phyloP scores from a whole-genome alignment of 2,329 filamentous ascomycete genomes.

The Diaporthe sp. region DNA sequence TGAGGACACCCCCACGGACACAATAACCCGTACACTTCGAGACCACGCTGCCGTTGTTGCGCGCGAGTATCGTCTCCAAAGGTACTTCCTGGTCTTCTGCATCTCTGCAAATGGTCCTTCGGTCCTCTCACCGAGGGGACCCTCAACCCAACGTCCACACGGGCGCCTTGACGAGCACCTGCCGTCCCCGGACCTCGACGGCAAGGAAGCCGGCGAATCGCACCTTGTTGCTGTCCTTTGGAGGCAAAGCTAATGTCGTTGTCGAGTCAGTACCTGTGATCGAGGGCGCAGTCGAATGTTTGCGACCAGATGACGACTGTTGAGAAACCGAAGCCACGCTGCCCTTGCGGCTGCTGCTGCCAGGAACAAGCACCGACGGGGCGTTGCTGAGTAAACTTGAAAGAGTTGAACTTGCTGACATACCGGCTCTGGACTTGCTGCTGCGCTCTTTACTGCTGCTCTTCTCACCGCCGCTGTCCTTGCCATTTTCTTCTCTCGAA shows the following conservation, averaged over 20 bases:
- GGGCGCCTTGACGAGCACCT: constrained; percentile 82
- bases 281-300: constrained; percentile 37
- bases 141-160: constrained; percentile 72
- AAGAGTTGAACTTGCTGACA: constrained; percentile 49
- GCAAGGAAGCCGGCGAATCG: constrained; percentile 82
- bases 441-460: constrained; percentile 55
- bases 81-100: background rate
- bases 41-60: background rate
- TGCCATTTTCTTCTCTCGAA: constrained; percentile 51
- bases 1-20: background rate
- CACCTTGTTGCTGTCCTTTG: constrained; percentile 69
- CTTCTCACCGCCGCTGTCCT: constrained; percentile 54
- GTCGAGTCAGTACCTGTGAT: constrained; percentile 56
- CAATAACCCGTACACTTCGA: background rate
- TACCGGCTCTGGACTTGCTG: constrained; percentile 60
- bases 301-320: constrained; percentile 29
- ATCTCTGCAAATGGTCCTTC: background rate
- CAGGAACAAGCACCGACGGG: constrained; percentile 38
- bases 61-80: background rate
- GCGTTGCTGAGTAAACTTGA: constrained; percentile 40
- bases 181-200: constrained; percentile 81
- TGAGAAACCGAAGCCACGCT: constrained; percentile 33
- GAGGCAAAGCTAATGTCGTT: constrained; percentile 52
- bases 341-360: constrained; percentile 40
- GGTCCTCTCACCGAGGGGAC: background rate